A percentile compares a stretch with the other conserved stretches of the same genome.
These are phyloP conservation scores for Glycine soja DNA, from an alignment of 306 rosid genomes.

Conservation along the genomic window DNA sequence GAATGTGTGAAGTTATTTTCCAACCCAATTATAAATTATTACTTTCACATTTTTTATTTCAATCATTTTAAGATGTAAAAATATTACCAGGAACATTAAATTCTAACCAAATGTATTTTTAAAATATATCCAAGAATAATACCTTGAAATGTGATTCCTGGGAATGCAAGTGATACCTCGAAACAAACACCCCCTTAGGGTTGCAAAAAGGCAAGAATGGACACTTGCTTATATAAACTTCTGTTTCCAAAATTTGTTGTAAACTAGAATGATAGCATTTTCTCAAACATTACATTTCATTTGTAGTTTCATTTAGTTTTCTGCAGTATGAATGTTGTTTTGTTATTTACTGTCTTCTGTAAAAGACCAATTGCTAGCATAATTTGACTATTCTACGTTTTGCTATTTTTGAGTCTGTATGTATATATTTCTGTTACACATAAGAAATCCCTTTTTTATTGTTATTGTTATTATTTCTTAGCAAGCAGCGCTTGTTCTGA, in stretches of 20 bases:
- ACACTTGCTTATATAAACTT: not conserved
- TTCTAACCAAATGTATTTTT: no score
- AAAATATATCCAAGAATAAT: no score
- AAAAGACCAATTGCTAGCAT: not conserved
- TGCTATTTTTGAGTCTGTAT: constrained; percentile 15
- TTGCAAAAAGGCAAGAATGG: not conserved
- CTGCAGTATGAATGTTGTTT: constrained; percentile 11
- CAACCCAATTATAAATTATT: not conserved
- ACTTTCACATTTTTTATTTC: no score
- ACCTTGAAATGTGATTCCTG: no score
- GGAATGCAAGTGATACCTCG: no score
- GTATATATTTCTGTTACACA: constrained; percentile 24
- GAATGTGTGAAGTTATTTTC: not conserved
- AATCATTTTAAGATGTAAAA: no score
- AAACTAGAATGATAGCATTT: constrained; percentile 6
- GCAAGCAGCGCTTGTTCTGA: constrained; percentile 99
- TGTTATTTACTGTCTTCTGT: constrained; percentile 1
- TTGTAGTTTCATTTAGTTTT: constrained; percentile 6
- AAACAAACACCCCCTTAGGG: not conserved
- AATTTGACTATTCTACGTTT: constrained; percentile 22
- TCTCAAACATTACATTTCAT: not conserved
- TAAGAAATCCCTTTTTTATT: constrained; percentile 1
- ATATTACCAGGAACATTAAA: no score
- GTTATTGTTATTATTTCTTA: constrained; percentile 34
- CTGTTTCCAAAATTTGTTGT: constrained; percentile 9